Base-by-base conservation (phyloP, 495 filamentous ascomycete genomes). In the Penicillium verhagenii region DNA sequence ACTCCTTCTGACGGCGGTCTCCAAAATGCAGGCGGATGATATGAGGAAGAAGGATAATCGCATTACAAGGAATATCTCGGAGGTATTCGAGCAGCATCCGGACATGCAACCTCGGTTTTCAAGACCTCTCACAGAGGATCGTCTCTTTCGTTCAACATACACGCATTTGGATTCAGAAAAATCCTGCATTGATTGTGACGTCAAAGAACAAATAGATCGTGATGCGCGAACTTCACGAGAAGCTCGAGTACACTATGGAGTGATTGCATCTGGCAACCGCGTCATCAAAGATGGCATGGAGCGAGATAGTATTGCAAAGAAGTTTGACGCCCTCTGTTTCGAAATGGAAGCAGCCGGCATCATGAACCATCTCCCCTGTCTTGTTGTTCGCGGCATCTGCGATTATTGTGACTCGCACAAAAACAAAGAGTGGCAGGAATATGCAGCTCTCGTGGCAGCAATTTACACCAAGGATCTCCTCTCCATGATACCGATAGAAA, bases 231-330 rank as follows among this genome's bases (percentile, higher is more conserved):
- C 11, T 4, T 11, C 45, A 25, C 51, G 65, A 39, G 26, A 25
- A 4, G 23, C 29, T 16, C 18, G 50, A 21, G 50, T 70, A 18
- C 65, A 73, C 39, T 74, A 72, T 48, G 72, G 73, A 21, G 59
- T 68, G 26, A 73, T 76, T 60, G 71, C 68, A 37, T 74, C 68
- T 31, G 70, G 60, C 7, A 70, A 74, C 53, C 54, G 64, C 46
- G 66, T 76, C 19, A 67, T 74, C 60, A 71, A 68, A 45, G 38
- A 70, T 60, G 64, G 57, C n/a, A 48, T 13, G 5, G 55, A 40
- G 10, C 56, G 72, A 56, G 72, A 76, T 6, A 6, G 4, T 7
- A 18, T 53, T 14, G 38, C 38, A 10, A 5, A 8, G 23, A 6
- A 35, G 18, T 1, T 14, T 3, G 16, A 31, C 4, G 11, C 45